phyloP scores from a whole-genome alignment of 768 basidiomycete genomes.

The Chlorophyllum brunneum region DNA sequence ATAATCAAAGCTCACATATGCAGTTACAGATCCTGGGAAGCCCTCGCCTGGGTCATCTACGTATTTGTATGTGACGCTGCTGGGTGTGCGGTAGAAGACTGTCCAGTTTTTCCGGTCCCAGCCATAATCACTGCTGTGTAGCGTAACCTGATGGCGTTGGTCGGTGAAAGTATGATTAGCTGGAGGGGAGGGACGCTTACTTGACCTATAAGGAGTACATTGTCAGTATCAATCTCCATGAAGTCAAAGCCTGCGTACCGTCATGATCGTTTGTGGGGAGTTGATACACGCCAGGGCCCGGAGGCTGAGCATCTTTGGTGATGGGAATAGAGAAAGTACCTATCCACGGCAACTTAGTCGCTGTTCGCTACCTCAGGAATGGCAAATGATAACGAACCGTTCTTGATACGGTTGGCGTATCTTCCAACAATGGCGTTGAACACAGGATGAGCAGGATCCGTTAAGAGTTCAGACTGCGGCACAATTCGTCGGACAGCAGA shows the following conservation, averaged over 20 bases:
- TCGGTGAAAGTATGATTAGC: not conserved
- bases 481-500: not conserved
- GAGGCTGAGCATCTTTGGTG: slow-evolving; percentile 38
- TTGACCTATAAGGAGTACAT: slow-evolving; percentile 17
- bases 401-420: slow-evolving; percentile 51
- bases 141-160: slow-evolving; percentile 35
- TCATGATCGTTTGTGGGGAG: slow-evolving; percentile 48
- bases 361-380: not conserved
- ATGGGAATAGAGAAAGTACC: slow-evolving; percentile 54
- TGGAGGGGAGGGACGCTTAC: slow-evolving; percentile 11
- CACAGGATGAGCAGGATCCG: slow-evolving; percentile 44
- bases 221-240: not conserved
- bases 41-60: slow-evolving; percentile 51
- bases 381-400: slow-evolving; percentile 27
- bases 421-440: slow-evolving; percentile 42
- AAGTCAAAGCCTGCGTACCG: slow-evolving; percentile 24
- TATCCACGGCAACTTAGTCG: slow-evolving; percentile 14
- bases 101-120: slow-evolving; percentile 61
- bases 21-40: slow-evolving; percentile 47
- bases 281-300: slow-evolving; percentile 43
- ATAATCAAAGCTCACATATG: slow-evolving; percentile 27
- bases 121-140: slow-evolving; percentile 54
- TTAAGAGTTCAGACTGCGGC: slow-evolving; percentile 33
- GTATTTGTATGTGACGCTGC: slow-evolving; percentile 50
- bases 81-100: slow-evolving; percentile 34